phyloP scores from a whole-genome alignment of 2,329 filamentous ascomycete genomes.

The Aspergillus ustus region DNA sequence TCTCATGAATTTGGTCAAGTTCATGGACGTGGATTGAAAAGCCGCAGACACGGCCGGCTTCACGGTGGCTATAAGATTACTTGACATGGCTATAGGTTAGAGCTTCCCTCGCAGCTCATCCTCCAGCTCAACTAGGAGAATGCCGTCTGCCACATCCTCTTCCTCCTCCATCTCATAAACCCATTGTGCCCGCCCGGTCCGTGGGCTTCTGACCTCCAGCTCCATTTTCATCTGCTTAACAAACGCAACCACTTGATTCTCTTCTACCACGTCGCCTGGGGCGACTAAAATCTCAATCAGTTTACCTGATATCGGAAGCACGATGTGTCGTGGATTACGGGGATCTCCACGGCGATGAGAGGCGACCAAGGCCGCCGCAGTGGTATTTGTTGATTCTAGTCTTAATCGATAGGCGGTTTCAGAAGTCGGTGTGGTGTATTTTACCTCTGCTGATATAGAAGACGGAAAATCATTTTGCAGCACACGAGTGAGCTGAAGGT shows the following conservation, averaged over 20 bases:
- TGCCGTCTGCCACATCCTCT: constrained; percentile 60
- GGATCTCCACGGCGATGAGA: constrained; percentile 57
- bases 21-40: neutral
- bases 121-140: constrained; percentile 56
- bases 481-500: constrained; percentile 59
- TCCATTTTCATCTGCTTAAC: constrained; percentile 74
- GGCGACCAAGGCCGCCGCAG: constrained; percentile 44
- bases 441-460: constrained; percentile 58
- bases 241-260: constrained; percentile 61
- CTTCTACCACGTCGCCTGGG: constrained; percentile 53
- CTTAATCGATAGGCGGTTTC: constrained; percentile 52
- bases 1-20: neutral
- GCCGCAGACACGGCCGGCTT: neutral
- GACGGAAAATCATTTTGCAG: constrained; percentile 65
- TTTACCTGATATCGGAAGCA: constrained; percentile 63
- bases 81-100: constrained; percentile 17
- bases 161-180: constrained; percentile 58
- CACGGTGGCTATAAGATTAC: neutral
- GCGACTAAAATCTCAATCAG: constrained; percentile 64
- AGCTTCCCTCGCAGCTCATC: constrained; percentile 38
- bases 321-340: constrained; percentile 56
- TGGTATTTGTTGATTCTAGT: constrained; percentile 52
- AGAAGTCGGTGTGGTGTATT: constrained; percentile 49
- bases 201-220: constrained; percentile 61
- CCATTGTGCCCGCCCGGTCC: constrained; percentile 56